Evolutionary conservation across 371 early-diverging fungal species (phyloP).

Genomic region (Syncephalastrum sp.): DNA sequence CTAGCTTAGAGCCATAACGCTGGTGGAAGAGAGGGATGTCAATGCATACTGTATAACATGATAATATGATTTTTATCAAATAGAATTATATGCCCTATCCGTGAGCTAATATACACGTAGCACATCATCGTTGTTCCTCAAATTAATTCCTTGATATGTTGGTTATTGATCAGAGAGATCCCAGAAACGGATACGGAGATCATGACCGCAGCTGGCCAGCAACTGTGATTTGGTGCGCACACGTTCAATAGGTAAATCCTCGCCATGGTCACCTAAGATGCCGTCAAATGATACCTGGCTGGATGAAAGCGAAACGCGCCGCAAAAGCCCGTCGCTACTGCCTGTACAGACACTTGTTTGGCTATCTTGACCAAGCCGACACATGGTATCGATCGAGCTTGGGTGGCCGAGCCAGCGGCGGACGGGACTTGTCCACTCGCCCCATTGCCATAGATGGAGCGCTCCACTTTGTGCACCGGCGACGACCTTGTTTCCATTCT

Average conservation of each 20-base stretch:
- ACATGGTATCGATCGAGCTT: slow-evolving; percentile 79
- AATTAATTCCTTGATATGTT: slow-evolving; percentile 23
- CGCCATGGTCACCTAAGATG: slow-evolving; percentile 79
- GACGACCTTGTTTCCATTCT: slow-evolving; percentile 73
- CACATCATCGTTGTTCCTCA: neutral
- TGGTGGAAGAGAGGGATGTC: too few species aligned
- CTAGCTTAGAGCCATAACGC: too few species aligned
- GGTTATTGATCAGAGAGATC: slow-evolving; percentile 45
- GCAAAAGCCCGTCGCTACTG: slow-evolving; percentile 81
- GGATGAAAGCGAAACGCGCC: slow-evolving; percentile 64
- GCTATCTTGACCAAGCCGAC: slow-evolving; percentile 73
- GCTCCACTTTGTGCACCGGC: slow-evolving; percentile 88
- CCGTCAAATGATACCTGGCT: slow-evolving; percentile 79
- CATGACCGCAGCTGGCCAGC: slow-evolving; percentile 83
- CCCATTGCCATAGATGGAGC: slow-evolving; percentile 69
- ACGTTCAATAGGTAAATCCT: slow-evolving; percentile 81
- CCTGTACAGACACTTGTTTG: slow-evolving; percentile 68
- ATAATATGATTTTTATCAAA: slow-evolving; percentile 6
- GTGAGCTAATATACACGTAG: too few species aligned
- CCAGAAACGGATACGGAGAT: slow-evolving; percentile 84
- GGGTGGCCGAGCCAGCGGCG: slow-evolving; percentile 92
- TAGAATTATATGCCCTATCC: too few species aligned
- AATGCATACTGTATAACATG: slow-evolving; percentile 4
- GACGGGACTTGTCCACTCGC: slow-evolving; percentile 58
- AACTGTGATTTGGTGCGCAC: slow-evolving; percentile 62